Percentiles rank a stretch among this genome's conserved stretches.
Evolutionary conservation across 495 filamentous ascomycete genomes (phyloP).

Genomic region (Aspergillus cristatus): DNA sequence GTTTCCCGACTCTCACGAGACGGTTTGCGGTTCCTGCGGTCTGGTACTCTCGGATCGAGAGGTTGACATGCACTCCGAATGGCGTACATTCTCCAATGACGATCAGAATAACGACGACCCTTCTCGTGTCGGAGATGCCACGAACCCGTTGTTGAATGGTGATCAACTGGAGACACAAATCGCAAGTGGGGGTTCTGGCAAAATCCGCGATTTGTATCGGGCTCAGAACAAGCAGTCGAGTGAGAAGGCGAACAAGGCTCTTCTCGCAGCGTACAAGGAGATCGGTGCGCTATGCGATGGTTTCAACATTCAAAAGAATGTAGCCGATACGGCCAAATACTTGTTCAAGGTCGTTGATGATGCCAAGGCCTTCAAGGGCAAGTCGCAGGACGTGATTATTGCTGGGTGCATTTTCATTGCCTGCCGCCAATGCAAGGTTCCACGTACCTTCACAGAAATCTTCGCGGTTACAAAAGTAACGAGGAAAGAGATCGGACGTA

Average conservation of each 20-base stretch:
- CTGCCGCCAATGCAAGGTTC: slow-evolving; percentile 78
- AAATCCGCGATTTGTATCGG: slow-evolving; percentile 68
- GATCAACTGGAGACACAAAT: slow-evolving; percentile 89
- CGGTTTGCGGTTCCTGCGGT: slow-evolving; percentile 85
- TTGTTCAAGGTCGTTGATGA: slow-evolving; percentile 91
- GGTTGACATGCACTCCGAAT: slow-evolving; percentile 92
- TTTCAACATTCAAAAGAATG: slow-evolving; percentile 67
- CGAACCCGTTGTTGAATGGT: slow-evolving; percentile 80
- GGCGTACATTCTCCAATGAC: slow-evolving; percentile 97
- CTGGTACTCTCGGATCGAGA: slow-evolving; percentile 85
- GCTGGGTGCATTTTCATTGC: slow-evolving; percentile 97
- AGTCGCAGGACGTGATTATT: slow-evolving; percentile 86
- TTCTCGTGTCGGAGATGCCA: slow-evolving; percentile 90
- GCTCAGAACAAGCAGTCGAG: slow-evolving; percentile 77
- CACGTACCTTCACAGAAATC: slow-evolving; percentile 88
- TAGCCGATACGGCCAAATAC: slow-evolving; percentile 81
- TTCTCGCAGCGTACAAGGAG: slow-evolving; percentile 77
- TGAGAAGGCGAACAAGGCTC: slow-evolving; percentile 75
- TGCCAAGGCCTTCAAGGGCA: slow-evolving; percentile 86
- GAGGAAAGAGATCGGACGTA: slow-evolving; percentile 93
- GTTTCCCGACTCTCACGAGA: slow-evolving; percentile 84
- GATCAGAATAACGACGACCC: slow-evolving; percentile 94
- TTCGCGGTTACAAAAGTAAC: slow-evolving; percentile 84
- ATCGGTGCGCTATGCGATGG: slow-evolving; percentile 83
- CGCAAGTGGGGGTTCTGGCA: slow-evolving; percentile 65